Percentiles rank a stretch among this genome's conserved stretches.
phyloP scores from a whole-genome alignment of 768 basidiomycete species.

The Suillus occidentalis region DNA sequence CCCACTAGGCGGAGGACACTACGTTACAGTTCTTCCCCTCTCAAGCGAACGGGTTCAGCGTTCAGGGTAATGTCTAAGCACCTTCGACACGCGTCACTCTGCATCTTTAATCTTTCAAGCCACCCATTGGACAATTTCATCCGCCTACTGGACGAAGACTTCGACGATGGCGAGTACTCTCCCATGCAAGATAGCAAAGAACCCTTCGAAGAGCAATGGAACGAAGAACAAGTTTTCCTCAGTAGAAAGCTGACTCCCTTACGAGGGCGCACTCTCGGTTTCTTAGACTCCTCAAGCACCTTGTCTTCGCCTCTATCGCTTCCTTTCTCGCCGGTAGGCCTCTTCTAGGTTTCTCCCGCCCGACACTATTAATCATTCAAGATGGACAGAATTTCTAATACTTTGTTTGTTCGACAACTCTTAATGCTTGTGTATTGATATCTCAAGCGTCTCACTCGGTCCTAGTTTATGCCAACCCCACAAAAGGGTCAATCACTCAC shows the following conservation, averaged over 20 bases:
- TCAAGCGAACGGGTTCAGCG: conserved; percentile 60
- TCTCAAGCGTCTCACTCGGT: conserved; percentile 71
- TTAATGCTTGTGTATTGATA: conserved; percentile 80
- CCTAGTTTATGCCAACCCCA: conserved; percentile 43
- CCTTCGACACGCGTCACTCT: conserved; percentile 63
- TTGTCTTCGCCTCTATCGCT: conserved; percentile 65
- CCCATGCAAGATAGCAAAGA: conserved; percentile 37
- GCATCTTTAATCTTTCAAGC: conserved; percentile 79
- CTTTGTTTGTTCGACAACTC: conserved; percentile 79
- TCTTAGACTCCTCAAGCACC: conserved; percentile 67
- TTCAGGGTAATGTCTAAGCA: conserved; percentile 57
- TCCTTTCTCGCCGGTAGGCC: conserved; percentile 72
- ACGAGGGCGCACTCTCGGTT: conserved; percentile 76
- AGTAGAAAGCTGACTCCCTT: conserved; percentile 49
- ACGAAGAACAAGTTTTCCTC: conserved; percentile 36
- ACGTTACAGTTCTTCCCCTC: conserved; percentile 58
- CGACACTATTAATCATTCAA: conserved; percentile 28
- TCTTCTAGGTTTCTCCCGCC: conserved; percentile 6
- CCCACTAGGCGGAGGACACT: conserved; percentile 38
- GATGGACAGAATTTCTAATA: conserved; percentile 86
- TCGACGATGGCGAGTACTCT: conserved; percentile 28
- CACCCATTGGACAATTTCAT: conserved; percentile 60
- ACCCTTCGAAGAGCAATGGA: conserved; percentile 30
- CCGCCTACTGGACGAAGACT: conserved; percentile 50
- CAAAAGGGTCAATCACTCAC: conserved; percentile 40